A percentile compares a stretch with the other conserved stretches of the same genome.
phyloP scores from a whole-genome alignment of 1,284 basidiomycete species.

The Papiliotrema laurentii region DNA sequence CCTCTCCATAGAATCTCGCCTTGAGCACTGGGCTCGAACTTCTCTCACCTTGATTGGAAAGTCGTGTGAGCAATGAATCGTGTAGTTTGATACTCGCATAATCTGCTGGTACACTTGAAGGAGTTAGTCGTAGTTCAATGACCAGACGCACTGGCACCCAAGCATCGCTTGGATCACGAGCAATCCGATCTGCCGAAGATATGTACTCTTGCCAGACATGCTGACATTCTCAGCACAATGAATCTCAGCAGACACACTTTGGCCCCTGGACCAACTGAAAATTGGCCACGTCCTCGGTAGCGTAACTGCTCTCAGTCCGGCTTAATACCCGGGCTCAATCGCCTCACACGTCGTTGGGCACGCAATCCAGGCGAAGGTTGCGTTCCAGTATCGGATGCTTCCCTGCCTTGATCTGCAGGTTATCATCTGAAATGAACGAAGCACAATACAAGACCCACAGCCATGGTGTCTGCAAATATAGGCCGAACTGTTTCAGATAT shows the following conservation, averaged over 20 bases:
- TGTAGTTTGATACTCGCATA: constrained; percentile 81
- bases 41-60: constrained; percentile 75
- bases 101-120: constrained; percentile 66
- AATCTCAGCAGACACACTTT: constrained; percentile 54
- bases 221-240: constrained; percentile 47
- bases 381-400: constrained; percentile 80
- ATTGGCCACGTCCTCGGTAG: constrained; percentile 63
- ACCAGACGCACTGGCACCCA: constrained; percentile 62
- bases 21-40: constrained; percentile 8
- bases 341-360: constrained; percentile 80
- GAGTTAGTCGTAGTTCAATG: not conserved
- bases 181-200: constrained; percentile 78
- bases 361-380: constrained; percentile 63
- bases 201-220: constrained; percentile 92
- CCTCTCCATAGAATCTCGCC: constrained; percentile 61
- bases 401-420: constrained; percentile 63
- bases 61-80: constrained; percentile 73
- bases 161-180: constrained; percentile 79
- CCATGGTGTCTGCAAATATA: constrained; percentile 77
- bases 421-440: not conserved
- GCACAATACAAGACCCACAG: constrained; percentile 38
- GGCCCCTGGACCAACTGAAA: constrained; percentile 88
- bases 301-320: constrained; percentile 17
- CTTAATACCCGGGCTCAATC: not conserved
- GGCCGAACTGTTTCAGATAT: constrained; percentile 64